phyloP scores from a whole-genome alignment of 2,329 filamentous ascomycete genomes.

The Colletotrichum spinosum region DNA sequence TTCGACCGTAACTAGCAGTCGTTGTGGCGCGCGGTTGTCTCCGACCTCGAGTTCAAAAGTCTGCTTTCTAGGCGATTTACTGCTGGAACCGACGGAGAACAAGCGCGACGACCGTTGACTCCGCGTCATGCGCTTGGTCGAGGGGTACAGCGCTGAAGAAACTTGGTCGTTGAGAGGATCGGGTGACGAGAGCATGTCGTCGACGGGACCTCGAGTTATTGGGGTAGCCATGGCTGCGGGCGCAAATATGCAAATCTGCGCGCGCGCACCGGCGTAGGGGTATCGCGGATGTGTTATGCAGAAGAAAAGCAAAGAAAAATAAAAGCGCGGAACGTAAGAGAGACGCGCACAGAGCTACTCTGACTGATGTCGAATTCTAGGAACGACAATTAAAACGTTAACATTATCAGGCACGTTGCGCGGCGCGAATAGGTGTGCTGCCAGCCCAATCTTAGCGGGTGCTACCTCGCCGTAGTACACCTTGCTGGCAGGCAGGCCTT shows the following conservation, averaged over 20 bases:
- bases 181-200: conserved; percentile 62
- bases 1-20: conserved; percentile 67
- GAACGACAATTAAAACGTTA: conserved; percentile 12
- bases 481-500: neutral
- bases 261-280: conserved; percentile 21
- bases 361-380: conserved; percentile 25
- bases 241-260: conserved; percentile 17
- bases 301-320: conserved; percentile 13
- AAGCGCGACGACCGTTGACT: conserved; percentile 56
- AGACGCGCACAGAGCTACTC: conserved; percentile 10
- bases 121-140: conserved; percentile 51
- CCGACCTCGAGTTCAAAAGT: conserved; percentile 69
- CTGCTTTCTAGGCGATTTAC: conserved; percentile 64
- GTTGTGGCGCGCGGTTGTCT: conserved; percentile 61
- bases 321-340: conserved; percentile 1
- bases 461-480: too few relatives aligned
- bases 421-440: conserved; percentile 26
- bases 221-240: conserved; percentile 49
- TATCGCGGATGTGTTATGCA: conserved; percentile 14
- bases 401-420: conserved; percentile 20
- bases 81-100: conserved; percentile 45
- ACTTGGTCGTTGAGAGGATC: conserved; percentile 61
- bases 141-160: conserved; percentile 47
- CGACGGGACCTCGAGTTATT: conserved; percentile 40
- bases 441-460: neutral